Percentiles rank a stretch among this genome's conserved stretches.
phyloP scores from a whole-genome alignment of 805 yeast genomes.

The Debaryomyces maramus region DNA sequence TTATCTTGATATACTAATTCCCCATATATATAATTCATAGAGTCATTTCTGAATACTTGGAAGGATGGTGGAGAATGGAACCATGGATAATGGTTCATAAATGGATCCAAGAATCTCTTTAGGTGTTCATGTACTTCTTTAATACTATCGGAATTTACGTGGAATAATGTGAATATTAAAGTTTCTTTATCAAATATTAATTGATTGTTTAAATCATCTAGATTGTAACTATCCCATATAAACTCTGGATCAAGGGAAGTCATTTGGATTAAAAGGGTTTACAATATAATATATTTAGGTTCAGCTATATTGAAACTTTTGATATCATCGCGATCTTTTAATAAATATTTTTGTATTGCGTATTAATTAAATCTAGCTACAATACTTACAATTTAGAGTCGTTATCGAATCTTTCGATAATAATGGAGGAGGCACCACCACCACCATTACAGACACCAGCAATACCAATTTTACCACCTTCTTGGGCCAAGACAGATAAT shows the following conservation, averaged over 20 bases:
- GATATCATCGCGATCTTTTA: background rate
- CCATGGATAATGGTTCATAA: constrained; percentile 25
- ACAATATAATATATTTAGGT: background rate
- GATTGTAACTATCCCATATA: constrained; percentile 14
- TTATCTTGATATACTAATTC: constrained; percentile 45
- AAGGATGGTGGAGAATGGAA: constrained; percentile 6
- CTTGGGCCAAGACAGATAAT: constrained; percentile 76
- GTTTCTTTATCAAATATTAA: constrained; percentile 9
- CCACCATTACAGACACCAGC: constrained; percentile 99
- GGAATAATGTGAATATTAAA: constrained; percentile 9
- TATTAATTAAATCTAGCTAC: constrained; percentile 2
- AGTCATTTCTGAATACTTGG: constrained; percentile 7
- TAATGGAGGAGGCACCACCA: constrained; percentile 96
- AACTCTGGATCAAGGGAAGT: constrained; percentile 5
- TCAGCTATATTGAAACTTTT: background rate
- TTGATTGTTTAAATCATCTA: constrained; percentile 7
- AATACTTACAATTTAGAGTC: constrained; percentile 35
- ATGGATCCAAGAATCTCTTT: constrained; percentile 16
- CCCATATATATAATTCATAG: constrained; percentile 35
- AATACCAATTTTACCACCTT: constrained; percentile 77
- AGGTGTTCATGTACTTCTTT: constrained; percentile 5
- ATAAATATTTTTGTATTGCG: too few species aligned
- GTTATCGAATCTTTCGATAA: constrained; percentile 64
- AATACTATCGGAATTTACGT: constrained; percentile 1
- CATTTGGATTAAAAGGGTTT: constrained; percentile 1